Percentiles rank a stretch among this genome's conserved stretches.
Conservation (phyloP, 345 rosid genomes). For the Reutealis trisperma region DNA sequence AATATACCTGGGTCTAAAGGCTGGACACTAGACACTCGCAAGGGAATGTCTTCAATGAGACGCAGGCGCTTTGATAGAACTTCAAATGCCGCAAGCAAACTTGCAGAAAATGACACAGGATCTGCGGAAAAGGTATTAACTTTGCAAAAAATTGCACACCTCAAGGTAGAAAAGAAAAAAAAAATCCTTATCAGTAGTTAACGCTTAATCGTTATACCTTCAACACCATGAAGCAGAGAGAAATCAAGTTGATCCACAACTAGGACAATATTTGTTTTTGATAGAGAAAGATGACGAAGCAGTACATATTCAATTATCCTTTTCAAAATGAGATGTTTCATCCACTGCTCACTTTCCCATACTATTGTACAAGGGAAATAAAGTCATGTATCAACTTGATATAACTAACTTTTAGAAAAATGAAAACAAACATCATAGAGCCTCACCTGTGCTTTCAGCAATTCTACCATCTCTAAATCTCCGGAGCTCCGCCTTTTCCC, state of each 20-base stretch:
- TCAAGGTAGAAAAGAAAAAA: neutral
- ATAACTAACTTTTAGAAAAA: neutral
- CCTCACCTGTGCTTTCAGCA: constrained; percentile 88
- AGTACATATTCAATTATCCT: constrained; percentile 66
- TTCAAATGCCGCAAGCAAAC: constrained; percentile 67
- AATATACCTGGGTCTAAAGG: constrained; percentile 78
- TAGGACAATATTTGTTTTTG: constrained; percentile 51
- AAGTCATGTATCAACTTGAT: constrained; percentile 22
- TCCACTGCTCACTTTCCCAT: constrained; percentile 77
- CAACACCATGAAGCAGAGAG: constrained; percentile 59
- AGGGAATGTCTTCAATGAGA: constrained; percentile 70
- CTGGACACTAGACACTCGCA: constrained; percentile 79
- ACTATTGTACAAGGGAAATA: constrained; percentile 42
- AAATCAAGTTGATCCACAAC: constrained; percentile 93
- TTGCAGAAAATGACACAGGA: constrained; percentile 61
- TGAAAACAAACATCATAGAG: constrained; percentile 18
- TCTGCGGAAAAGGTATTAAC: constrained; percentile 44
- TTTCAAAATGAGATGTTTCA: constrained; percentile 74
- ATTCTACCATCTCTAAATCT: constrained; percentile 93
- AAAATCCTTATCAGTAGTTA: neutral
- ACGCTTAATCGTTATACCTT: constrained; percentile 47
- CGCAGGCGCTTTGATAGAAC: constrained; percentile 71
- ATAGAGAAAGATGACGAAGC: constrained; percentile 63
- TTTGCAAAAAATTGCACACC: neutral
- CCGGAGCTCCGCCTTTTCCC: constrained; percentile 84